A percentile compares a stretch with the other conserved stretches of the same genome.
These are phyloP conservation scores for Cerioporus squamosus DNA, from an alignment of 1,284 basidiomycete species.

Conservation along the genomic window DNA sequence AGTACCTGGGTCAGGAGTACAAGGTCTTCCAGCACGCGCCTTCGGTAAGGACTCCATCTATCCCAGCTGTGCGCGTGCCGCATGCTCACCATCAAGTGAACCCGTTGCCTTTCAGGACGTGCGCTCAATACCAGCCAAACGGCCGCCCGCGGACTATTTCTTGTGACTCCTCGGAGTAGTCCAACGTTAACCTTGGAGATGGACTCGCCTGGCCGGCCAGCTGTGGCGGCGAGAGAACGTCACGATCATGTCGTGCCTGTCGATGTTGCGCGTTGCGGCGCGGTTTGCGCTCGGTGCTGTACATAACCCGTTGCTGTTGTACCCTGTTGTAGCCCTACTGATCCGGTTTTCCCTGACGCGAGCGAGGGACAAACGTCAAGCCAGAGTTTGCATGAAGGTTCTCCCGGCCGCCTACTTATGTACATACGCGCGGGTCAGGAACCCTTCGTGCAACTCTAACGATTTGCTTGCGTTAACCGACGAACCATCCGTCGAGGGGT, in stretches of 20 bases:
- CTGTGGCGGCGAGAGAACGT: too few species aligned
- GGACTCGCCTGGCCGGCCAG: too few species aligned
- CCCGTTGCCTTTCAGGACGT: constrained; percentile 61
- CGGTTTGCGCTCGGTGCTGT: background rate
- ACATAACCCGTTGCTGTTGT: constrained; percentile 3
- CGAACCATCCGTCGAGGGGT: too few species aligned
- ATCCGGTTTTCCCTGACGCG: background rate
- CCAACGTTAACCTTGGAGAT: too few species aligned
- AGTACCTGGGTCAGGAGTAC: constrained; percentile 89
- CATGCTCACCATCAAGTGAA: constrained; percentile 27
- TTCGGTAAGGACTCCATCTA: constrained; percentile 49
- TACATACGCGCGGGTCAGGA: too few species aligned
- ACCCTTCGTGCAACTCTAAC: too few species aligned
- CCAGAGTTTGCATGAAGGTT: too few species aligned
- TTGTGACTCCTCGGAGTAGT: constrained; percentile 55
- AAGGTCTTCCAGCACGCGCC: constrained; percentile 87
- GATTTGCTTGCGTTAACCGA: too few species aligned
- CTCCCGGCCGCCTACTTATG: too few species aligned
- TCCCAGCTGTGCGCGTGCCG: constrained; percentile 10
- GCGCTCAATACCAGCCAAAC: constrained; percentile 85
- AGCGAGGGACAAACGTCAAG: background rate
- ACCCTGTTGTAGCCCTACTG: constrained; percentile 9
- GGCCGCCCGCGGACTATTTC: constrained; percentile 88
- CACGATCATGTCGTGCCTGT: background rate
- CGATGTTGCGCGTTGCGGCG: background rate